Percentiles rank a stretch among this genome's conserved stretches.
phyloP scores from a whole-genome alignment of 306 rosid genomes.

The Lathyrus sativus region DNA sequence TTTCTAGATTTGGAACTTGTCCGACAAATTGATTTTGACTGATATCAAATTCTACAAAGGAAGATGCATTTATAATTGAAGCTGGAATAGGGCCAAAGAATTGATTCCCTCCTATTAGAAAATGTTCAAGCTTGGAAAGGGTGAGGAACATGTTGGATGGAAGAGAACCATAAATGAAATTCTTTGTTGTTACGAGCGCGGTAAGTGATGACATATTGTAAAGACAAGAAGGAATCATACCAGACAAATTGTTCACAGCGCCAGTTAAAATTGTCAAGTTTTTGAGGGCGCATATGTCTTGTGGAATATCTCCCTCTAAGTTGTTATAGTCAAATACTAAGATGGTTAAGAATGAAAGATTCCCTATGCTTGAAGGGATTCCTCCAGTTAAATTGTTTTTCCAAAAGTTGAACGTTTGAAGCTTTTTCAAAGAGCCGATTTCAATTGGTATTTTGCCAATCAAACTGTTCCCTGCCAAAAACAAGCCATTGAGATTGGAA shows the following conservation, averaged over 20 bases:
- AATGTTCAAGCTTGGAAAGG: background rate
- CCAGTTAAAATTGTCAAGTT: rapidly evolving
- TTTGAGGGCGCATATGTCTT: background rate
- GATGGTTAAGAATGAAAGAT: background rate
- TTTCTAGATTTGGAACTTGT: slow-evolving; percentile 33
- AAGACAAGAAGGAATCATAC: slow-evolving; percentile 37
- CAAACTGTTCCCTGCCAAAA: background rate
- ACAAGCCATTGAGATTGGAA: background rate
- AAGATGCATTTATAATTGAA: slow-evolving; percentile 39
- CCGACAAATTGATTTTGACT: background rate
- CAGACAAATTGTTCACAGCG: background rate
- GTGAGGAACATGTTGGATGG: slow-evolving; percentile 37
- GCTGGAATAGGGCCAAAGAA: slow-evolving; percentile 39
- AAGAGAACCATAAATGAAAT: slow-evolving; percentile 34
- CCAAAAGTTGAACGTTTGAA: rapidly evolving
- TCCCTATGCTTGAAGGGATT: background rate
- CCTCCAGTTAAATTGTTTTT: background rate
- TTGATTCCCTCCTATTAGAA: background rate
- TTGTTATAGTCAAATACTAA: background rate
- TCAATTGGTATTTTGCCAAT: background rate
- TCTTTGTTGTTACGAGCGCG: rapidly evolving
- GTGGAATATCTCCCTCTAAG: background rate
- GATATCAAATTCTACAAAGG: background rate
- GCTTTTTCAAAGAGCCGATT: background rate
- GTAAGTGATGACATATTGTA: slow-evolving; percentile 40